Percentiles rank a stretch among this genome's conserved stretches.
Conservation (phyloP, 1,284 basidiomycete genomes). For the Retiboletus flavoniger region DNA sequence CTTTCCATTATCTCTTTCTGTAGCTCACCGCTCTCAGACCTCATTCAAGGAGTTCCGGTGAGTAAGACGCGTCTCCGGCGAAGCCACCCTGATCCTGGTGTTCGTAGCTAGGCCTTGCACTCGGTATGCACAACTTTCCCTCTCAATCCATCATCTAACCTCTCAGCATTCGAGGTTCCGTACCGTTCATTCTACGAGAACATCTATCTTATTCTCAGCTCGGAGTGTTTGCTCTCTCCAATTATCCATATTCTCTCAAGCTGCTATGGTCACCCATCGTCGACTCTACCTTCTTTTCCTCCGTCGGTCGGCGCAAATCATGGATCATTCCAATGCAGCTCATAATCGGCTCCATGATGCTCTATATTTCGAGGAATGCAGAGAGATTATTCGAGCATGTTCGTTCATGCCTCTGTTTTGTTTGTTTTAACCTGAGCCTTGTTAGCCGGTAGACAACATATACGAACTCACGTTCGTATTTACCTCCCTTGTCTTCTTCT, state of each 20-base stretch:
- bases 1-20: constrained; percentile 5
- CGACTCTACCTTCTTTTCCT: constrained; percentile 83
- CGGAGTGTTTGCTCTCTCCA: constrained; percentile 90
- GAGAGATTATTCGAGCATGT: constrained; percentile 83
- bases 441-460: constrained; percentile 80
- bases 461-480: constrained; percentile 83
- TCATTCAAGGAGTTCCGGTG: constrained; percentile 95
- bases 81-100: constrained; percentile 13
- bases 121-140: constrained; percentile 47
- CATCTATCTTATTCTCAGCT: constrained; percentile 96
- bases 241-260: constrained; percentile 98
- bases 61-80: constrained; percentile 40
- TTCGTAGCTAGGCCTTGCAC: constrained; percentile 65
- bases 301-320: constrained; percentile 88
- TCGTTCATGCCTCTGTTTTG: constrained; percentile 27
- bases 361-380: constrained; percentile 82
- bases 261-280: constrained; percentile 98
- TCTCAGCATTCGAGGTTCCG: constrained; percentile 64
- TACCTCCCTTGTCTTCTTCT: constrained; percentile 89
- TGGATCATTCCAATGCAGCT: constrained; percentile 99
- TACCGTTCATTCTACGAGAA: constrained; percentile 94
- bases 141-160: constrained; percentile 5
- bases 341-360: constrained; percentile 85
- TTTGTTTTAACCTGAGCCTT: constrained; percentile 16
- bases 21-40: constrained; percentile 49